phyloP scores from a whole-genome alignment of 2,329 filamentous ascomycete species.

The Talaromyces sp. region DNA sequence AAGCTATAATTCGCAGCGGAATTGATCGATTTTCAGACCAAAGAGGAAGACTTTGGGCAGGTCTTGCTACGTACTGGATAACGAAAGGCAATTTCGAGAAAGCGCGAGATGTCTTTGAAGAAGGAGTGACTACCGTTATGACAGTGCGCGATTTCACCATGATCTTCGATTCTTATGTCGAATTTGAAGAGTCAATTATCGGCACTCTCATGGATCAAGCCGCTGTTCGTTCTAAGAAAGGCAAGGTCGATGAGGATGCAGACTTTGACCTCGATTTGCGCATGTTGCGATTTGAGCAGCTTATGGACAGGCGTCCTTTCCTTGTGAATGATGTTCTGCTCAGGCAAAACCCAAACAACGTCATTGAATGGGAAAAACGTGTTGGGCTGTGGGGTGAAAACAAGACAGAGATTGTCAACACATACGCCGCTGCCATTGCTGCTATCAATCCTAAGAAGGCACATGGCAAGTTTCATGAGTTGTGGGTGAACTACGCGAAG shows the following conservation, averaged over 20 bases:
- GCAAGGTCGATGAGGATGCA: constrained; percentile 69
- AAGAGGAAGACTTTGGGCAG: constrained; percentile 89
- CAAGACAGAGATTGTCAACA: constrained; percentile 82
- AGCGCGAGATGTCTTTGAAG: constrained; percentile 88
- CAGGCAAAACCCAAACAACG: constrained; percentile 92
- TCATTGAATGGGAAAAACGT: constrained; percentile 94
- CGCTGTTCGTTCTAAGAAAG: constrained; percentile 71
- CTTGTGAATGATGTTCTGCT: constrained; percentile 92
- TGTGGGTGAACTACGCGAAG: constrained; percentile 96
- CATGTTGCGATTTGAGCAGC: constrained; percentile 95
- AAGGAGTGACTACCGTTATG: constrained; percentile 96
- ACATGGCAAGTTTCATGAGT: constrained; percentile 83
- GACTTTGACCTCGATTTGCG: constrained; percentile 93
- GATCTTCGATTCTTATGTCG: constrained; percentile 91
- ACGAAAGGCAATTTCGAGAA: constrained; percentile 87
- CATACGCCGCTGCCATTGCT: constrained; percentile 89
- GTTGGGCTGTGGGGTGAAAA: constrained; percentile 96
- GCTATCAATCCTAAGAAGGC: constrained; percentile 93
- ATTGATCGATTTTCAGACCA: constrained; percentile 89
- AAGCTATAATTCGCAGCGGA: constrained; percentile 86
- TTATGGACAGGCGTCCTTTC: constrained; percentile 96
- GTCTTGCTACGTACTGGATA: constrained; percentile 94
- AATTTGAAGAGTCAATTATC: constrained; percentile 96
- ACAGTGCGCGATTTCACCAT: constrained; percentile 96
- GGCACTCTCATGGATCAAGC: constrained; percentile 85